Conservation (phyloP, 257 asterid species). For the Primulina huaijiensis region DNA sequence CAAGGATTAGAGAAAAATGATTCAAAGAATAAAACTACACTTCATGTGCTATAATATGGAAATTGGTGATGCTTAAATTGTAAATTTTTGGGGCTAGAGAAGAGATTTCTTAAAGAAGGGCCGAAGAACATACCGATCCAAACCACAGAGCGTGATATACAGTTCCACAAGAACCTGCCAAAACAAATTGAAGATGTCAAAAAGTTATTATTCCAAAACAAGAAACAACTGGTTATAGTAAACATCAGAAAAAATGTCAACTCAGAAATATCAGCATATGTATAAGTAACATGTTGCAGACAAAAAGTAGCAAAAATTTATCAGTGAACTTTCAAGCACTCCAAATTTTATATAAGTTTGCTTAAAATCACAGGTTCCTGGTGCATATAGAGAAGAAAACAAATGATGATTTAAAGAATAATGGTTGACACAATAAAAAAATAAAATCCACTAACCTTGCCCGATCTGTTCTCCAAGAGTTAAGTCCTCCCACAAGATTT, state of each 20-base stretch:
- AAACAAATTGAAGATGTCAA: slow-evolving; percentile 27
- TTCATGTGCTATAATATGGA: neutral
- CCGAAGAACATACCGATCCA: slow-evolving; percentile 84
- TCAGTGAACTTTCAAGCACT: slow-evolving; percentile 4
- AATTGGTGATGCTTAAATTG: slow-evolving; percentile 1
- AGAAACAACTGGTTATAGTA: neutral
- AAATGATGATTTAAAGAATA: slow-evolving; percentile 14
- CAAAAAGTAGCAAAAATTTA: neutral
- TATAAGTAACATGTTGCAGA: neutral
- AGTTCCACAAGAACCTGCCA: slow-evolving; percentile 95
- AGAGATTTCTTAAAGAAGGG: slow-evolving; percentile 36
- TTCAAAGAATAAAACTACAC: neutral
- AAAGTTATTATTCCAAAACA: neutral
- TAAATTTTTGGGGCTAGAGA: slow-evolving; percentile 13
- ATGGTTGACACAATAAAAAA: slow-evolving; percentile 12
- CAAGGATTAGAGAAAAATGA: neutral
- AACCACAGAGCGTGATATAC: slow-evolving; percentile 95
- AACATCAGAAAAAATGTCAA: slow-evolving; percentile 16
- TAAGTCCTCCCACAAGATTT: slow-evolving; percentile 93
- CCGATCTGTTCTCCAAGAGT: slow-evolving; percentile 90
- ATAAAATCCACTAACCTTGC: slow-evolving; percentile 56
- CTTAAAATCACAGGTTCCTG: slow-evolving; percentile 18
- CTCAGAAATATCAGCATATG: slow-evolving; percentile 1
- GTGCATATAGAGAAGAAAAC: slow-evolving; percentile 14
- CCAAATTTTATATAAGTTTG: neutral